A percentile compares a stretch with the other conserved stretches of the same genome.
These are phyloP conservation scores for Pichia cactophila DNA, from an alignment of 1,139 yeast genomes.

Conservation along the genomic window DNA sequence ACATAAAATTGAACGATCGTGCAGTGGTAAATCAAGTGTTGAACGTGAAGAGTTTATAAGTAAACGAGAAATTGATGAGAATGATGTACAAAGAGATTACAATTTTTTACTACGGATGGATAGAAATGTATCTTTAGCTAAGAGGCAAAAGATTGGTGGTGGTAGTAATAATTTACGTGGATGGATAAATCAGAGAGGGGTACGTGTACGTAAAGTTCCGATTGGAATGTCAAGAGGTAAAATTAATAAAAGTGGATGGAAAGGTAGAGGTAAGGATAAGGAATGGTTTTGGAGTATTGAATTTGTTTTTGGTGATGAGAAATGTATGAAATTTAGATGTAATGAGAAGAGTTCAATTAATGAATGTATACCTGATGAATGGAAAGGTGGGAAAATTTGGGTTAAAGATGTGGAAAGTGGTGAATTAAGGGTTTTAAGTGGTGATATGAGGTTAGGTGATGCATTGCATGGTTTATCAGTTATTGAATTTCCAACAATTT, in stretches of 20 bases:
- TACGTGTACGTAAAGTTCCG: constrained; percentile 48
- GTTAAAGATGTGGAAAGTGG: constrained; percentile 8
- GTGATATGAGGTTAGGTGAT: constrained; percentile 30
- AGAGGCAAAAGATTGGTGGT: constrained; percentile 32
- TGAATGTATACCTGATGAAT: constrained; percentile 8
- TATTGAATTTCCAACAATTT: constrained; percentile 71
- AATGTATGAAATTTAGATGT: constrained; percentile 1
- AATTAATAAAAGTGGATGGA: constrained; percentile 57
- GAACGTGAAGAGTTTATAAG: constrained; percentile 48
- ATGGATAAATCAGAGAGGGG: constrained; percentile 32
- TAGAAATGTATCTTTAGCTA: constrained; percentile 45
- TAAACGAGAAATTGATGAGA: constrained; percentile 35
- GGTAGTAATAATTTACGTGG: not conserved
- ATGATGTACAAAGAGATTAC: constrained; percentile 70
- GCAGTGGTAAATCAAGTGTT: constrained; percentile 49
- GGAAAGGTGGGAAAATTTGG: constrained; percentile 5
- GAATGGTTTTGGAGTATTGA: constrained; percentile 67
- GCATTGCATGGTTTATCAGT: constrained; percentile 51
- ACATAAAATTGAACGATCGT: constrained; percentile 57
- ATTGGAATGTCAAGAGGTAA: constrained; percentile 68
- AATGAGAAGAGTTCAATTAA: not conserved
- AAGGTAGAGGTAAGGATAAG: constrained; percentile 28
- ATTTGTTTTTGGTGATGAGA: constrained; percentile 34
- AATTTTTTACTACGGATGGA: constrained; percentile 61
- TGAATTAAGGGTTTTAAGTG: not conserved